Base-by-base conservation (phyloP, 148 eudicot species). In the Heliosperma pusillum region DNA sequence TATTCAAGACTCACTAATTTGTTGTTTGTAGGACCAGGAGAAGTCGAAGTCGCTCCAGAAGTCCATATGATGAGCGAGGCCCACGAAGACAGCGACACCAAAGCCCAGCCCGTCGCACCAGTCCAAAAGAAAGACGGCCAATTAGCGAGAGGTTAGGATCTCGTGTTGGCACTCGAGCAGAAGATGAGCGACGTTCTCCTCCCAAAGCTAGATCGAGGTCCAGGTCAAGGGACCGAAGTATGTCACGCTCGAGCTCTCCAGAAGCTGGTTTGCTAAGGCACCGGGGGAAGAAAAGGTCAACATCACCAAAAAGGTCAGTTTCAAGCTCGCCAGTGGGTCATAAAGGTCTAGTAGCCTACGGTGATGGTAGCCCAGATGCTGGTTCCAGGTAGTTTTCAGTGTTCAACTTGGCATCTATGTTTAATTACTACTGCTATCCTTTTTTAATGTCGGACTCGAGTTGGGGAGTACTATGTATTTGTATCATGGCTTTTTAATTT, bases 321-420 rank as follows among this genome's bases (percentile, higher is more conserved):
- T 92, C 99, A 21, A 90, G 88, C 83, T 89, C 97, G 57, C 96
- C 97, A 36, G 80, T 74, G 16, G 85, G 79, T 45, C 87, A 82
- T 69, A 86, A 86, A 75, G 97, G 99, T 64, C 82, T 96, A 78
- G 99, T 96, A 16, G 87, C 97, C 27, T 96, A 96, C 66, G 99
- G 88, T 52, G 99, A 92, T 82, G 66, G 74, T 50, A 92, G 93
- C 81, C 94, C 97, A 8, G 86, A 84, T 60, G 85, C 77, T 74
- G 89, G 82, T 29, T 75, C 83, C 3, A 80, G 73, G 74, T 88
- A 85, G 87, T 70, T 72, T 69, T 7, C 19, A 26, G 20, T 20
- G 21, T 8, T 19, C 6, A 15, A 19, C 65, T 8, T 40, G 21
- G 19, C 9, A 11, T 47, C 5, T 33, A 66, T 21, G 12, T 33